Percentiles rank a stretch among this genome's conserved stretches.
Conservation (phyloP, 768 basidiomycete genomes). For the Panaeolus papilionaceus region DNA sequence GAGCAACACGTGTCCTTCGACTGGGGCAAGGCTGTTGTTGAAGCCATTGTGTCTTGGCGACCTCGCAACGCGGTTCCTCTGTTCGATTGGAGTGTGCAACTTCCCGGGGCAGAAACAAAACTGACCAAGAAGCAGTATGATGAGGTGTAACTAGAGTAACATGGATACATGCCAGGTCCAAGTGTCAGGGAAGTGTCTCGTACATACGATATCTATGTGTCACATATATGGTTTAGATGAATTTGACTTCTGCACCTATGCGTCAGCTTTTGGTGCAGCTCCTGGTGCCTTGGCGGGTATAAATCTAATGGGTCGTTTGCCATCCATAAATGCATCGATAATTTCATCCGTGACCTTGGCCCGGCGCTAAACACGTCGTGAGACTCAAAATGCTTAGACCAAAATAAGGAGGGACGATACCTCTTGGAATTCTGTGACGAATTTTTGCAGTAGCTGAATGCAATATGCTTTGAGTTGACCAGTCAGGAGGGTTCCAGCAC, state of each 20-base stretch:
- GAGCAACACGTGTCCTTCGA: constrained; percentile 66
- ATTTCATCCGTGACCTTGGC: constrained; percentile 81
- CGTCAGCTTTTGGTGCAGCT: neutral
- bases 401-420: constrained; percentile 30
- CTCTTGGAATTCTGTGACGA: constrained; percentile 88
- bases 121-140: constrained; percentile 24
- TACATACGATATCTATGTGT: neutral
- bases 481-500: constrained; percentile 84
- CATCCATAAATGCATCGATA: constrained; percentile 81
- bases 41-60: constrained; percentile 69
- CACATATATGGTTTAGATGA: neutral
- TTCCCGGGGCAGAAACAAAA: constrained; percentile 13
- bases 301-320: constrained; percentile 66
- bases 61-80: constrained; percentile 35
- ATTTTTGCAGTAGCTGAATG: constrained; percentile 80
- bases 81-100: constrained; percentile 56
- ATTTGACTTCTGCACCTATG: neutral
- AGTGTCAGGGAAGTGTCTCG: neutral
- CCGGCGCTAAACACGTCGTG: constrained; percentile 59
- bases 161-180: neutral
- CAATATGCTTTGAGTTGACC: constrained; percentile 92
- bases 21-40: constrained; percentile 78
- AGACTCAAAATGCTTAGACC: constrained; percentile 18
- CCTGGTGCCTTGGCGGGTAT: neutral
- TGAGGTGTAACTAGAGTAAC: constrained; percentile 2